Evolutionary conservation across 139 green algal genomes (phyloP), one percentile per base, ranked within the genome.

Genomic region (Ulvella scutata): DNA sequence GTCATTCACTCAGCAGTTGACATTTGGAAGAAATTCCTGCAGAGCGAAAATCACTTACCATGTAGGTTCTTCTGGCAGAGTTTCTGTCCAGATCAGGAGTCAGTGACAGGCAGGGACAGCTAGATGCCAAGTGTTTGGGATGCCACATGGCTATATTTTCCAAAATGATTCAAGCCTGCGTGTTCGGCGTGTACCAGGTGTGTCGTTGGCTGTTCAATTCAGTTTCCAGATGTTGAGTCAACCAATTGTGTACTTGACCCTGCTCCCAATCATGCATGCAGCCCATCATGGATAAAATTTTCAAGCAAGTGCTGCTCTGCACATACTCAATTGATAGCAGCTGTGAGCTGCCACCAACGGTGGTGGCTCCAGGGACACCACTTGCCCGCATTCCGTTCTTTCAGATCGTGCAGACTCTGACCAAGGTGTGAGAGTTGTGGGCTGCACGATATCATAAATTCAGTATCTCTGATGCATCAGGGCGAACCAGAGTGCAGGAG

Each of bases 61-160:
- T n/a, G n/a, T n/a, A n/a, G n/a, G n/a, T n/a, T n/a, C n/a, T 67
- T n/a, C 51, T 67, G 51, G 31, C 51, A 67, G 51, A 67, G 51
- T 67, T 67, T 23, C 51, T 67, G 51, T n/a, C 33, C n/a, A 67
- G 33, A 10, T n/a, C 51, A 9, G 51, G 51, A 6, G 51, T 26
- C 7, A 36, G 51, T n/a, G 51, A 67, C 13, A 67, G 7, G 51
- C 31, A 26, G 33, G 51, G 17, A 26, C 51, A 23, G 51, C 51
- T 29, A 26, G 51, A 67, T 67, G 13, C 17, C 9, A 67, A 67
- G 17, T n/a, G n/a, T 36, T 23, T 67, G 51, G 51, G 51, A 7
- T 67, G 51, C 17, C 51, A 67, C 51, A 67, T 67, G 51, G 51
- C 51, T 67, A 26, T 67, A 26, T 67, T 67, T 26, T 67, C 51